Evolutionary conservation across 495 filamentous ascomycete species (phyloP).

Genomic region (Melanomma pulvis-pyrius): DNA sequence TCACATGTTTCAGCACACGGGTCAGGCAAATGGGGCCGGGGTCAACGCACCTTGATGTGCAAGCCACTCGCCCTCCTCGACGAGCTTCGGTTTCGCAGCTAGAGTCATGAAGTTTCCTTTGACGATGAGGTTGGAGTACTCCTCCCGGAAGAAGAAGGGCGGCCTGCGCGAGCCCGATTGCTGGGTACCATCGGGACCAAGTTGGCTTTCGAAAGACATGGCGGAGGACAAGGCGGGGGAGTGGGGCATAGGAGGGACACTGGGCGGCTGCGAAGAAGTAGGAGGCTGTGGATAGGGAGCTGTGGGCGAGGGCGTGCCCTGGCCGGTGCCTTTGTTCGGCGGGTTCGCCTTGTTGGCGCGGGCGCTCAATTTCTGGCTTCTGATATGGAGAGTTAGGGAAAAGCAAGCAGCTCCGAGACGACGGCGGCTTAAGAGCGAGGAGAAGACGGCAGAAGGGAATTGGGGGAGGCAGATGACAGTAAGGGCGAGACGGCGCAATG

Average conservation of each 20-base stretch:
- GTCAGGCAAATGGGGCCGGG: slow-evolving; percentile 1
- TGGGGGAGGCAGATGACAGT: background rate
- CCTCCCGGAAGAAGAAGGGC: slow-evolving; percentile 76
- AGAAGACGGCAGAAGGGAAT: slow-evolving; percentile 4
- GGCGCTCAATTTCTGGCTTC: slow-evolving; percentile 40
- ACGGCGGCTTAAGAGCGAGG: background rate
- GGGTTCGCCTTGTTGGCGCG: slow-evolving; percentile 40
- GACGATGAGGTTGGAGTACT: slow-evolving; percentile 82
- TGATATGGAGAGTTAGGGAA: slow-evolving; percentile 32
- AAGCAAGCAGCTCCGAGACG: background rate
- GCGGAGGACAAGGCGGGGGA: slow-evolving; percentile 40
- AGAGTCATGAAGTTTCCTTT: slow-evolving; percentile 96
- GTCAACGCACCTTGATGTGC: slow-evolving; percentile 79
- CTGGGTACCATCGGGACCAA: background rate
- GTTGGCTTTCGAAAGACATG: slow-evolving; percentile 39
- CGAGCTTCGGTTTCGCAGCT: slow-evolving; percentile 82
- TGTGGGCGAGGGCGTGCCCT: slow-evolving; percentile 41
- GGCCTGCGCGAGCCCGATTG: slow-evolving; percentile 48
- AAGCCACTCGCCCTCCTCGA: slow-evolving; percentile 91
- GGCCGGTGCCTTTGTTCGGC: slow-evolving; percentile 41
- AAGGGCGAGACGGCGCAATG: slow-evolving; percentile 29
- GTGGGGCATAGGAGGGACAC: slow-evolving; percentile 38
- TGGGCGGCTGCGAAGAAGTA: slow-evolving; percentile 29
- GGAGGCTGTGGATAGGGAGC: slow-evolving; percentile 27
- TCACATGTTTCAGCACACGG: slow-evolving; percentile 27